A percentile compares a stretch with the other conserved stretches of the same genome.
phyloP scores from a whole-genome alignment of 495 filamentous ascomycete species.

The Glonium stellatum region DNA sequence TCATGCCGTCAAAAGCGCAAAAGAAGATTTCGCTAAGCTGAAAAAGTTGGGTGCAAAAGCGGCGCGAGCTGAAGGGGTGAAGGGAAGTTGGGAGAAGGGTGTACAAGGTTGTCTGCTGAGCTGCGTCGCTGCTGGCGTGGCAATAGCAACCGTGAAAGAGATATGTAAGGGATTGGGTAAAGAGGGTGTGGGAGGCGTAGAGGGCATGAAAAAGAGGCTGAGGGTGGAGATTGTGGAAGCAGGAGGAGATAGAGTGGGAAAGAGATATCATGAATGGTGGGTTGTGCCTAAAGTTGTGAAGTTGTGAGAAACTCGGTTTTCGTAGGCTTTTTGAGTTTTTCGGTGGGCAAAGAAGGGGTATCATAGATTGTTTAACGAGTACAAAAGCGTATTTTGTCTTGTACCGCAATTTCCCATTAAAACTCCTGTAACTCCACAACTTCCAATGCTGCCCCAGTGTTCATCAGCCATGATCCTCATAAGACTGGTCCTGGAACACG shows the following conservation, averaged over 20 bases:
- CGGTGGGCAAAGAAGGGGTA: neutral
- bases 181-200: conserved; percentile 2
- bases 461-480: no score
- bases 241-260: conserved; percentile 17
- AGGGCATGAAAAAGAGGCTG: neutral
- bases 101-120: conserved; percentile 52
- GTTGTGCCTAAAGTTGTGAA: conserved; percentile 56
- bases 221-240: conserved; percentile 19
- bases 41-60: conserved; percentile 29
- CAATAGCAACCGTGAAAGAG: conserved; percentile 52
- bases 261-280: conserved; percentile 67
- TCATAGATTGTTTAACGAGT: neutral
- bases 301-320: neutral
- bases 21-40: conserved; percentile 23
- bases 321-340: neutral
- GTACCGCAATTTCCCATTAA: neutral
- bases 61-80: conserved; percentile 26
- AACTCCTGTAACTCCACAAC: no score
- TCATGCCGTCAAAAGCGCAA: conserved; percentile 23
- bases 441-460: no score
- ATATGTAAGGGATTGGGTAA: conserved; percentile 27
- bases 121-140: conserved; percentile 60
- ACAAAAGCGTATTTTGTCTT: neutral
- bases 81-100: conserved; percentile 28
- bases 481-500: no score